Percentiles rank a stretch among this genome's conserved stretches.
Evolutionary conservation across 2,329 filamentous ascomycete species (phyloP).

Genomic region (Rugonectria rugulosa): DNA sequence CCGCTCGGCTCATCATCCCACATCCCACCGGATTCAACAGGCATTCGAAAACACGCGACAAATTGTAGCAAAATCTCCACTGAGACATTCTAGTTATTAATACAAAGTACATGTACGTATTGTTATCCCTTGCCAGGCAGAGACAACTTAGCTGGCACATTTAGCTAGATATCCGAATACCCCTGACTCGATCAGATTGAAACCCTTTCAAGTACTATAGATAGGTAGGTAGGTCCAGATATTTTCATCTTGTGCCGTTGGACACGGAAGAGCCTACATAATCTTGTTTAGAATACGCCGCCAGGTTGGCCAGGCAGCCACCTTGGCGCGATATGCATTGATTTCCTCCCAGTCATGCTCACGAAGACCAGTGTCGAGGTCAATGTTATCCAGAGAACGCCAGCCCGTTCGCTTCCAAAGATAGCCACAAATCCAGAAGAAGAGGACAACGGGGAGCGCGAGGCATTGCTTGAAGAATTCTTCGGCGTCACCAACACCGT

Average conservation of each 20-base stretch:
- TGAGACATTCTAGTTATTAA: background rate
- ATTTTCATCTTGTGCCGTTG: background rate
- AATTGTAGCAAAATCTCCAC: background rate
- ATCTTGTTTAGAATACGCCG: conserved; percentile 43
- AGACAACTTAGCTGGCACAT: too few species aligned
- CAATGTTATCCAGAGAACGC: conserved; percentile 66
- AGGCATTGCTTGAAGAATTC: conserved; percentile 64
- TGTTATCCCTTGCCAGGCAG: too few species aligned
- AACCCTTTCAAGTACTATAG: background rate
- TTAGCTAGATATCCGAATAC: too few species aligned
- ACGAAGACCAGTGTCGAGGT: conserved; percentile 71
- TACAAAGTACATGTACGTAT: too few species aligned
- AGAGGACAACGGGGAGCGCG: conserved; percentile 59
- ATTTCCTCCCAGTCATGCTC: conserved; percentile 70
- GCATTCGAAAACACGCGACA: background rate
- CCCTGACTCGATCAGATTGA: too few species aligned
- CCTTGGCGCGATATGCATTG: conserved; percentile 58
- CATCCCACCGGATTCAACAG: background rate
- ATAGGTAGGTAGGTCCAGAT: background rate
- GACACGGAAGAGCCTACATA: conserved; percentile 37
- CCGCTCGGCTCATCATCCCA: conserved; percentile 13
- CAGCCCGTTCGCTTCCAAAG: conserved; percentile 71
- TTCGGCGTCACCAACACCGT: conserved; percentile 48
- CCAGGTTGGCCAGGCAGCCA: conserved; percentile 60
- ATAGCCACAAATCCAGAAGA: conserved; percentile 65